A percentile compares a stretch with the other conserved stretches of the same genome.
phyloP scores from a whole-genome alignment of 345 rosid genomes.

The Eucalyptus cladocalyx region DNA sequence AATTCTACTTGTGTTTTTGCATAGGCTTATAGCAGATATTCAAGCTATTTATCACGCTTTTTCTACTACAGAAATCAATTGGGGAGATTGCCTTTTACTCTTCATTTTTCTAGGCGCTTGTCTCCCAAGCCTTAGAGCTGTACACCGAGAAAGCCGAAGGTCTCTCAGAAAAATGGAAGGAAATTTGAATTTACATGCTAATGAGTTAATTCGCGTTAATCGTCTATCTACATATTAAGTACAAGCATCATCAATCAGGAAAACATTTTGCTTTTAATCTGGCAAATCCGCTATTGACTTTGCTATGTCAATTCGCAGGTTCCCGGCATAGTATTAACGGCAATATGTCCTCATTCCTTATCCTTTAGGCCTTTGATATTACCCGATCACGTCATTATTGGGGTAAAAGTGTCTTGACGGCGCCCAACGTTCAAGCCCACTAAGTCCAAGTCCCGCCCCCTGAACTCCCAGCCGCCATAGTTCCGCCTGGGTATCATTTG shows the following conservation, averaged over 20 bases:
- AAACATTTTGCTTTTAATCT: neutral
- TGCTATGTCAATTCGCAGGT: constrained; percentile 28
- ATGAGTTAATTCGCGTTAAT: neutral
- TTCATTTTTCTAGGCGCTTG: neutral
- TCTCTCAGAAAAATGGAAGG: neutral
- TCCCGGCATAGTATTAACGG: constrained; percentile 87
- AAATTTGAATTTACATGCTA: neutral
- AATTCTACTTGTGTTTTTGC: neutral
- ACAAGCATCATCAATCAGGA: neutral
- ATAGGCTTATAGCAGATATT: neutral
- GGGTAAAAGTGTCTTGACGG: constrained; percentile 56
- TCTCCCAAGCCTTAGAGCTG: neutral
- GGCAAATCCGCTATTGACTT: neutral
- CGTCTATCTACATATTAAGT: neutral
- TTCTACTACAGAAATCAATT: neutral
- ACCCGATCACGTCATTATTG: constrained; percentile 79
- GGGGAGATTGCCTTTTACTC: neutral
- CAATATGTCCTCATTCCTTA: constrained; percentile 91
- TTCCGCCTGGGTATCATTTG: constrained; percentile 94
- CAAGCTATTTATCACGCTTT: neutral
- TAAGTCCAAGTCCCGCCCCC: too few species aligned
- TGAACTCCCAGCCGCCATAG: constrained; percentile 51
- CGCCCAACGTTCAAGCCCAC: neutral
- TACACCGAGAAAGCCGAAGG: neutral
- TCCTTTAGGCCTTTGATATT: constrained; percentile 94